Evolutionary conservation across 106 monocot genomes (phyloP), one percentile per base, ranked within the genome.

Genomic region (Chionographis japonica): DNA sequence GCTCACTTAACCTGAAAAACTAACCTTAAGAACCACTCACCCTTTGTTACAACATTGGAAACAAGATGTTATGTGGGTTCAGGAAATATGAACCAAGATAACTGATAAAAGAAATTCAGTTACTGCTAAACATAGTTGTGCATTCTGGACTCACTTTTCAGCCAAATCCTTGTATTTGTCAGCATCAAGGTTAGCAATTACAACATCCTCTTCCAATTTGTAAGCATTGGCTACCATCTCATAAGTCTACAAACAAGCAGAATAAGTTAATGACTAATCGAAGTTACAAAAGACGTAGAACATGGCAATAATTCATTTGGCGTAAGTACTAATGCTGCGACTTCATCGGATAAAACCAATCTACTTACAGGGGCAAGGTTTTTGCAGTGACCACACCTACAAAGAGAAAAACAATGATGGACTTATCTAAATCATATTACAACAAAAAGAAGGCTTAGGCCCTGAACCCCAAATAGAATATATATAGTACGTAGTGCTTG

Each of bases 321-420:
- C 9, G 8, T 46, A 46, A 46, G 46, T 46, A 46, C 46, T 46
- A 46, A 46, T 46, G 16, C 3, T 56, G 10, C 57, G n/a, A 59
- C 50, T 54, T 59, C 19, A 46, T 7, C 58, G 11, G 5, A 37
- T 52, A 60, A 8, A 4, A 36, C 17, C 63, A 35, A 66, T 63
- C 37, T 68, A 84, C 95, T 86, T 62, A 95, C 95, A 49, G 95
- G 95, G 79, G 88, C 91, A 81, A 95, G 95, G 67, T 61, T 76
- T 73, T 95, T 95, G 84, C 91, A 95, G 52, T 95, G 91, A 54
- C 95, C 95, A 52, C 95, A 95, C 95, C 94, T 95, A 75, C 27
- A 57, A 10, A 14, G 18, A 74, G 49, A 14, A 60, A 16, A 68
- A 65, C 37, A 46, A 58, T 63, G 13, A 43, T 56, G 6, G 38